Base-by-base conservation (phyloP, 805 yeast species). In the Wickerhamomyces hampshirensis region DNA sequence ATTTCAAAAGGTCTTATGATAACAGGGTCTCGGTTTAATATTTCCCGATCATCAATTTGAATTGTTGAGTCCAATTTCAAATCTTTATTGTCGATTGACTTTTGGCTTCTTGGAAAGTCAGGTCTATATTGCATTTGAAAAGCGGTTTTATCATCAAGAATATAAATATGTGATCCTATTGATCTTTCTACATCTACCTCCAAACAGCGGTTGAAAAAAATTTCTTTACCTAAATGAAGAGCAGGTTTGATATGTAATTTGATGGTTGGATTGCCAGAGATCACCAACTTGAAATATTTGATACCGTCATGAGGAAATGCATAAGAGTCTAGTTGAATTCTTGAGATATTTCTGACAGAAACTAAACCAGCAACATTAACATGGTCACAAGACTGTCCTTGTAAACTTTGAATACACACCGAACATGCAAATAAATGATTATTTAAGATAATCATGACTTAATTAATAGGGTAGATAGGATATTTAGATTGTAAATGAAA, bases 191-290 rank as follows among this genome's bases (percentile, higher is more conserved):
- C n/a, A 26, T 46, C 40, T 18, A 46, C 46, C 2, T 36, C 18
- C 31, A 43, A 31, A 7, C 27, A 23, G 23, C 18, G 34, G 18
- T 40, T 39, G 24, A 46, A 46, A 4, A 46, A 31, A 8, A 46
- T 26, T 26, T 43, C 50, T 18, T 43, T 35, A 29, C 38, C 41
- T 5, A 14, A 30, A 16, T 40, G 39, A 9, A 28, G 26, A 5
- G 31, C 30, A 1, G 40, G 34, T 4, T 12, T 33, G 6, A 41
- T 33, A 19, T 28, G 29, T 23, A 33, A 29, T 14, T 31, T 36
- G 15, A 34, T 31, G 3, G 29, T 14, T 17, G 44, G 42, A 18
- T 17, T 12, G 4, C 12, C 15, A 13, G 17, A 18, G 9, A 30
- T 26, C 30, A 18, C 7, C n/a, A 21, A 16, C 13, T 12, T 26